phyloP scores from a whole-genome alignment of 768 basidiomycete species.

The Goffeauzyma gilvescens region DNA sequence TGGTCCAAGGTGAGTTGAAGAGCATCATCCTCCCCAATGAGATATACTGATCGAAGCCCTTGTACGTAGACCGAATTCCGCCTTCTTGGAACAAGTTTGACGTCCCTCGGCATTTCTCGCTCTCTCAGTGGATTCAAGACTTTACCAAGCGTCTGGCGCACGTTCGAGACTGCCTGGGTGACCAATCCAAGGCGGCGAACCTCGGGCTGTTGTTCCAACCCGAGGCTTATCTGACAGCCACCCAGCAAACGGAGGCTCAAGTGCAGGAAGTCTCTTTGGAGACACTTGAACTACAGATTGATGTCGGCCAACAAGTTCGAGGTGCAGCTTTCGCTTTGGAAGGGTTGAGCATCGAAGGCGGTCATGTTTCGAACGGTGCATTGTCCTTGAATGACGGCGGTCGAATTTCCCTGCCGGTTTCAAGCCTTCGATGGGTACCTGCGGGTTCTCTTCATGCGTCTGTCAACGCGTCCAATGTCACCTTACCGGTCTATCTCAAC shows the following conservation, averaged over 20 bases:
- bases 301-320: conserved; percentile 61
- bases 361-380: conserved; percentile 48
- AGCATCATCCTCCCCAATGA: not conserved
- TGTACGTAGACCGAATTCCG: conserved; percentile 57
- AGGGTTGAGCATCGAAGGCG: conserved; percentile 80
- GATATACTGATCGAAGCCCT: conserved; percentile 9
- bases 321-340: conserved; percentile 46
- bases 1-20: conserved; percentile 10
- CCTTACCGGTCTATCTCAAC: conserved; percentile 83
- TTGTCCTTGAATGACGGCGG: conserved; percentile 73
- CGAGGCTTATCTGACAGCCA: conserved; percentile 87
- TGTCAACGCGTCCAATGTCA: conserved; percentile 36
- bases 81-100: conserved; percentile 77
- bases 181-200: conserved; percentile 82
- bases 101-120: conserved; percentile 58
- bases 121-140: conserved; percentile 70
- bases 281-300: conserved; percentile 58
- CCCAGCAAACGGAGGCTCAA: conserved; percentile 87
- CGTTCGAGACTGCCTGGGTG: too few relatives aligned
- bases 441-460: conserved; percentile 14
- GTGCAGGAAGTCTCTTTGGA: conserved; percentile 82
- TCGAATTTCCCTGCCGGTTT: conserved; percentile 54
- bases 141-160: conserved; percentile 57
- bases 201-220: conserved; percentile 91
- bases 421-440: conserved; percentile 60